Percentiles rank a stretch among this genome's conserved stretches.
Evolutionary conservation across 2,329 filamentous ascomycete species (phyloP).

Genomic region (Epichloe brachyelytri): DNA sequence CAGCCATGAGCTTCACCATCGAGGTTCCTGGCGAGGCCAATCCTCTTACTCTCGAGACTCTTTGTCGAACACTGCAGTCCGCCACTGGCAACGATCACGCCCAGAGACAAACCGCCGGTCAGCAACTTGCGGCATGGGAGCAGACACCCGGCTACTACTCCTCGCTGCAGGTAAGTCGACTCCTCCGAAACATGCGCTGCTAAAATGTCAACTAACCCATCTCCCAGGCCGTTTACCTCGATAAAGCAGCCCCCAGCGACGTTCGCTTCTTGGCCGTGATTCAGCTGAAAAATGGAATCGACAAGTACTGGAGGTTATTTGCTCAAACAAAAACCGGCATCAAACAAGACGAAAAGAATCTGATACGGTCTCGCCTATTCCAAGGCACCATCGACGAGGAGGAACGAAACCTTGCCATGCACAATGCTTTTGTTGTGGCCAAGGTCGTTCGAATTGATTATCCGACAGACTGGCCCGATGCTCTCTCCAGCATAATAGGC

Average conservation of each 20-base stretch:
- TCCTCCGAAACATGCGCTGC: background rate
- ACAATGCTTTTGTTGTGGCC: slow-evolving; percentile 77
- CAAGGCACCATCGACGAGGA: slow-evolving; percentile 66
- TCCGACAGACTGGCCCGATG: slow-evolving; percentile 68
- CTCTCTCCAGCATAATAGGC: slow-evolving; percentile 46
- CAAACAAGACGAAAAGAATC: slow-evolving; percentile 59
- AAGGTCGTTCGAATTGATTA: slow-evolving; percentile 87
- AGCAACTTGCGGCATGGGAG: slow-evolving; percentile 64
- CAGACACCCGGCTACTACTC: slow-evolving; percentile 52
- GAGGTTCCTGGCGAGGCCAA: slow-evolving; percentile 74
- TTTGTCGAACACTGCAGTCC: slow-evolving; percentile 50
- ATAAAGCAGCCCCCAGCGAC: slow-evolving; percentile 61
- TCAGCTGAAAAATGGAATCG: slow-evolving; percentile 91
- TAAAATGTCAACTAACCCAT: background rate
- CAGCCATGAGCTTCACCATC: slow-evolving; percentile 54
- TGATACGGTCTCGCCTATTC: slow-evolving; percentile 64
- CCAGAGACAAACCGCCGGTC: slow-evolving; percentile 52
- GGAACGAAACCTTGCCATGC: slow-evolving; percentile 62
- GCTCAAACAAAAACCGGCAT: slow-evolving; percentile 46
- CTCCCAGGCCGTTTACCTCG: slow-evolving; percentile 62
- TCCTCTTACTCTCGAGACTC: slow-evolving; percentile 49
- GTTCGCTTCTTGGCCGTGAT: slow-evolving; percentile 84
- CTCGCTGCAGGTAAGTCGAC: slow-evolving; percentile 46
- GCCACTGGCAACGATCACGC: slow-evolving; percentile 49
- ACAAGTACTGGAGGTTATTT: slow-evolving; percentile 78